A percentile compares a stretch with the other conserved stretches of the same genome.
These are phyloP conservation scores for Solanum virginianum DNA, from an alignment of 257 asterid genomes.

Conservation along the genomic window DNA sequence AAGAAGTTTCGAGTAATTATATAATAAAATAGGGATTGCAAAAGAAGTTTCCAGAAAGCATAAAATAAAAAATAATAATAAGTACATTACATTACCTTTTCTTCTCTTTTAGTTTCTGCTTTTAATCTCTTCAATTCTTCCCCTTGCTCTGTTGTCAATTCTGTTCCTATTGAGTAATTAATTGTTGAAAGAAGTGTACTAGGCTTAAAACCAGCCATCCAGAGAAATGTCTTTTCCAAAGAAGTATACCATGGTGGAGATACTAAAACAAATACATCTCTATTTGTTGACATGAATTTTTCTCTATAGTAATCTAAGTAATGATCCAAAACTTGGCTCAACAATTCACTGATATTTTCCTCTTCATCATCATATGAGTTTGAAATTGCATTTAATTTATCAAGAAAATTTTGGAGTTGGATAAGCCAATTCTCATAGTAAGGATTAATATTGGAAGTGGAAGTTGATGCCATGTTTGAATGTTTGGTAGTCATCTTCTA, in stretches of 20 bases:
- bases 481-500: not conserved
- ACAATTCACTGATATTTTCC: not conserved
- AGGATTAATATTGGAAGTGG: not conserved
- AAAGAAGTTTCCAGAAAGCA: no score
- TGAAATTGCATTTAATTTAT: not conserved
- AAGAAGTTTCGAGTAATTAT: no score
- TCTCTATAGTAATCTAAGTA: slow-evolving; percentile 1
- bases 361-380: not conserved
- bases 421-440: not conserved
- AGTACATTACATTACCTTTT: not conserved
- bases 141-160: not conserved
- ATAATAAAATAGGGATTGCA: no score
- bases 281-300: not conserved
- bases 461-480: not conserved
- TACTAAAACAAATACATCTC: not conserved
- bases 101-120: not conserved
- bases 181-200: not conserved
- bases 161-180: not conserved
- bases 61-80: no score
- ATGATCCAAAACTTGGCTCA: slow-evolving; percentile 5
- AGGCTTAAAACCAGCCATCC: slow-evolving; percentile 22
- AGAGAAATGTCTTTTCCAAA: slow-evolving; percentile 3
- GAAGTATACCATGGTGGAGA: slow-evolving; percentile 21
- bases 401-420: not conserved
- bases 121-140: not conserved